Conservation (phyloP, 768 basidiomycete genomes). For the Mycena vulgaris region DNA sequence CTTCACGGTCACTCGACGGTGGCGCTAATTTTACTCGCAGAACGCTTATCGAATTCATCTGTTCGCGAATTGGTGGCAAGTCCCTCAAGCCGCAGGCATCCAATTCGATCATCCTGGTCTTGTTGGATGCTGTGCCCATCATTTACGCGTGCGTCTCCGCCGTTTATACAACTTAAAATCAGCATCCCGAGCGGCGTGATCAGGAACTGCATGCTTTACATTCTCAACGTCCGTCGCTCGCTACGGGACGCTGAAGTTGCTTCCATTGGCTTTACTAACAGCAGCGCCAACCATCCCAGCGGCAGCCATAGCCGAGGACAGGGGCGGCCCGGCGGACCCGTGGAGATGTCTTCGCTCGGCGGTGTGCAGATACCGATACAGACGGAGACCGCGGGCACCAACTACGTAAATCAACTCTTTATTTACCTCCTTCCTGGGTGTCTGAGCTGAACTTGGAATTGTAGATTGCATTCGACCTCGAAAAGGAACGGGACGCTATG, state of each 20-base stretch:
- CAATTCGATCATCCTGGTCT: conserved; percentile 3
- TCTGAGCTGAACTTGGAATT: neutral
- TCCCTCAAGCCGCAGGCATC: conserved; percentile 8
- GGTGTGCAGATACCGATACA: conserved; percentile 1
- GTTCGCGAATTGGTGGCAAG: conserved; percentile 6
- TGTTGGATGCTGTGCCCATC: conserved; percentile 2
- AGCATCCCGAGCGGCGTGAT: neutral
- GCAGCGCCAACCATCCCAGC: neutral
- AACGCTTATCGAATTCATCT: conserved; percentile 12
- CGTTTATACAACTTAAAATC: neutral
- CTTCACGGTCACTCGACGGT: neutral
- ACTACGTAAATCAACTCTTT: no score
- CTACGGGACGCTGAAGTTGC: conserved; percentile 1
- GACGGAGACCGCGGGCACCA: neutral
- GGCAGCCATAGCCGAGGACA: neutral
- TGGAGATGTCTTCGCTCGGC: conserved; percentile 2
- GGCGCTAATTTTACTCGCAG: neutral
- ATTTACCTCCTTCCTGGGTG: neutral
- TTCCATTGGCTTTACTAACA: neutral
- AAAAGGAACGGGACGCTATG: neutral
- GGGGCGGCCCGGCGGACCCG: neutral
- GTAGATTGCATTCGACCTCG: conserved; percentile 1
- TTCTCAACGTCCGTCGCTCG: conserved; percentile 10
- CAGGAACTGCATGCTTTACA: conserved; percentile 20
- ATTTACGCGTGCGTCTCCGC: conserved; percentile 18